Evolutionary conservation across 768 basidiomycete genomes (phyloP).

Genomic region (Filobasidium wieringae): DNA sequence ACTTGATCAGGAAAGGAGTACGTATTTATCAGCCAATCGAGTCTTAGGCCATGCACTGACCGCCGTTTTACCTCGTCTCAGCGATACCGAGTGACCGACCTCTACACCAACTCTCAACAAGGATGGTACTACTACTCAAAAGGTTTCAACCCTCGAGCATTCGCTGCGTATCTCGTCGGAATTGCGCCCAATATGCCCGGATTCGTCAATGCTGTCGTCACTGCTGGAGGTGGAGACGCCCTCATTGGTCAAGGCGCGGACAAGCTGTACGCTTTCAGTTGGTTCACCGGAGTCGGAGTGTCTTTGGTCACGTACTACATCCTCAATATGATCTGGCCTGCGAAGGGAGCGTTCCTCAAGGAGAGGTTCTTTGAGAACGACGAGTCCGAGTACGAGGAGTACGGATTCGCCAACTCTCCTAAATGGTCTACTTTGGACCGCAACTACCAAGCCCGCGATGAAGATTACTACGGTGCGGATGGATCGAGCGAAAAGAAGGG

Average conservation of each 20-base stretch:
- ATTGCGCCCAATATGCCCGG: conserved; percentile 74
- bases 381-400: conserved; percentile 30
- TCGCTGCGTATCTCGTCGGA: conserved; percentile 44
- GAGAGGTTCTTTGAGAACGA: conserved; percentile 51
- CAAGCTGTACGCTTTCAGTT: conserved; percentile 45
- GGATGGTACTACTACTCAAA: conserved; percentile 67
- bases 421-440: conserved; percentile 3
- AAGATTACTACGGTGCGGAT: not conserved
- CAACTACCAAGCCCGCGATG: not conserved
- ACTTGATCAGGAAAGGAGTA: conserved; percentile 52
- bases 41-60: too few species aligned
- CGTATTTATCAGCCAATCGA: not conserved
- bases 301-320: conserved; percentile 54
- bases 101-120: conserved; percentile 50
- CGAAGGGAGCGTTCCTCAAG: conserved; percentile 41
- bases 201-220: conserved; percentile 58
- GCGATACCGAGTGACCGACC: conserved; percentile 55
- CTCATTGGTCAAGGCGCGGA: conserved; percentile 44
- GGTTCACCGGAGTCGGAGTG: conserved; percentile 70
- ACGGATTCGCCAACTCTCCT: conserved; percentile 12
- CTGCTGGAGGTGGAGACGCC: not conserved
- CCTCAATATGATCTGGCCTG: conserved; percentile 54
- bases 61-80: conserved; percentile 20
- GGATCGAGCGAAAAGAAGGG: not conserved
- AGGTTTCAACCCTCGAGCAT: conserved; percentile 60